Base-by-base conservation (phyloP, 306 rosid genomes). In the Morella rubra region DNA sequence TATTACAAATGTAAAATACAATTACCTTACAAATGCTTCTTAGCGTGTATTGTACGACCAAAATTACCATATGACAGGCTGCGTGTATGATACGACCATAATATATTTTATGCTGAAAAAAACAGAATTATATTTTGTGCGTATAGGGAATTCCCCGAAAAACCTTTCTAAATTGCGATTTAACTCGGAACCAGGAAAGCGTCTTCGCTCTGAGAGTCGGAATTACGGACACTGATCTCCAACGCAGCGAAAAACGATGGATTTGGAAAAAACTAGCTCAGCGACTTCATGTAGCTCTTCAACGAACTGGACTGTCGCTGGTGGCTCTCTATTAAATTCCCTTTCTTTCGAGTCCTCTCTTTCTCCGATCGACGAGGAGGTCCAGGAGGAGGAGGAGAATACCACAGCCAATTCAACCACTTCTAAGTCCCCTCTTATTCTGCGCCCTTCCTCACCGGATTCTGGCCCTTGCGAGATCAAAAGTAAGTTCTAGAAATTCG, bases 401-500 rank as follows among this genome's bases (percentile, higher is more conserved):
- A 45, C 53, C 65, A 24, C 79, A 15, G 22, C 60, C 69, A 66
- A 73, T 73, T 71, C 81, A 50, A 3, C 77, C 24, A 4, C 45
- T 5, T 6, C 85, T 71, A 55, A 82, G 37, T 24, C 86, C 42
- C 85, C 92, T 70, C 91, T 92, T 24, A n/a, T 88, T 75, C 90
- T 95, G 20, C 81, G 59, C 64, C 77, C 92, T 1, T 78, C 88
- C 24, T 76, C 90, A 13, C 54, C 84, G 1, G 91, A 95, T 83
- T 90, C 93, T 4, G 62, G 73, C 69, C 96, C 98, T 6, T 92
- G 97, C 84, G 86, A 95, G 84, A 89, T 95, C 88, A 92, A 82
- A 6, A 64, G 98, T 94, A 73, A 56, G 91, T 77, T 49, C 65
- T 55, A 5, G 15, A 22, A 22, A 58, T 73, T 62, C 47, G 8